Base-by-base conservation (phyloP, 768 basidiomycete species). In the Heimioporus sp. region DNA sequence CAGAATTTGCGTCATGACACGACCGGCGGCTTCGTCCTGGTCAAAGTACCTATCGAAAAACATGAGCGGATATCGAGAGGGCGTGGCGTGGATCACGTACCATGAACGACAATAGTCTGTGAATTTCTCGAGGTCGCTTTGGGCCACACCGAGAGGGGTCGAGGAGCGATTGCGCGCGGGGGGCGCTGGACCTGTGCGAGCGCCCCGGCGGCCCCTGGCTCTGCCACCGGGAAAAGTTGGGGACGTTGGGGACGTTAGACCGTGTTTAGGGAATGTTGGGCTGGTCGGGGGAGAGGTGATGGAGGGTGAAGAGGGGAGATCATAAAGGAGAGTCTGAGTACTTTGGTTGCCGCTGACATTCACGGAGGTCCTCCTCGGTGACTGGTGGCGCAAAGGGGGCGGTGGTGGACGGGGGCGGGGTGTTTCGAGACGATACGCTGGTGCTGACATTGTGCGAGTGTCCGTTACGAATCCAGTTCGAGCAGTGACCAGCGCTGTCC, bases 1-100 rank as follows among this genome's bases (percentile, higher is more conserved):
- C 42, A 96, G 75, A 4, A 85, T 91, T 57, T 90, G 85, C 13
- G 89, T 87, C 85, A 96, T 92, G 54, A 79, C 73, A 43, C 82
- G 82, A 24, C 90, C 87, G 17, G 91, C 79, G 58, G 82, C 77
- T 60, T 89, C 85, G 63, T 92, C 86, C 68, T 92, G 91, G 55
- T 82, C 74, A 68, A 83, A 92, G 69, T 91, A 93, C 91, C 90
- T 92, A 59, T 32, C 46, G 55, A 46, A 43, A 42, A 45, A 37
- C 38, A 24, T 57, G 53, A 65, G 46, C 43, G 30, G 28, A 49
- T 20, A 55, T 5, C 3, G 37, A 17, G 2, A 39, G 10, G 17
- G 51, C 21, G 12, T 17, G 41, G 28, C 20, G 44, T 10, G 20
- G 17, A 9, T 43, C 46, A 69, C 76, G 57, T 65, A 92, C 91